A percentile compares a stretch with the other conserved stretches of the same genome.
Evolutionary conservation across 345 rosid genomes (phyloP).

Genomic region (Mallotus nudiflorus): DNA sequence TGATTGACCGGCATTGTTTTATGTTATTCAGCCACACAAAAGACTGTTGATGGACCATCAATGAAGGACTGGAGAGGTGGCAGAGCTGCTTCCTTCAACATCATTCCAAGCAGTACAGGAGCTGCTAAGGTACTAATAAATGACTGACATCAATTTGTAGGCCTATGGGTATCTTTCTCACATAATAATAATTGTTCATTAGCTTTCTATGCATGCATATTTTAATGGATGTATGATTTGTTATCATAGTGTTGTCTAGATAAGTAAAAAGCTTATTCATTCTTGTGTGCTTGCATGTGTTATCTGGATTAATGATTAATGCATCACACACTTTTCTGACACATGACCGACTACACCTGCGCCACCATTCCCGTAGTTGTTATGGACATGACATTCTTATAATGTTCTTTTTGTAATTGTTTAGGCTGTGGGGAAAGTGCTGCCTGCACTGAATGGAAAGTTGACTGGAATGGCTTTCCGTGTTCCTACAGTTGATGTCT

Average conservation of each 20-base stretch:
- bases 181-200: neutral
- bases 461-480: slow-evolving; percentile 76
- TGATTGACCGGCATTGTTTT: neutral
- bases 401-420: neutral
- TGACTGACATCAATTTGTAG: neutral
- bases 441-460: slow-evolving; percentile 59
- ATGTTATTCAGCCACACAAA: slow-evolving; percentile 53
- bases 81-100: slow-evolving; percentile 71
- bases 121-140: slow-evolving; percentile 64
- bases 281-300: neutral
- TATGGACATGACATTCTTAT: neutral
- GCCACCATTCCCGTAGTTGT: no score
- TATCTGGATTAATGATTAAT: no score
- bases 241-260: neutral
- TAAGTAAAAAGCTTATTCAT: neutral
- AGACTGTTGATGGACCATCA: slow-evolving; percentile 79
- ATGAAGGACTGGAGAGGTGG: slow-evolving; percentile 88
- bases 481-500: slow-evolving; percentile 73
- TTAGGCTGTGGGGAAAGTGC: slow-evolving; percentile 69
- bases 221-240: neutral
- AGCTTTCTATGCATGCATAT: neutral
- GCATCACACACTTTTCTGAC: no score
- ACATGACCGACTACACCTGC: no score
- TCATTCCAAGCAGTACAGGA: slow-evolving; percentile 76
- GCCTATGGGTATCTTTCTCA: neutral